Conservation (phyloP, 345 rosid genomes). For the Schrenkiella parvula region DNA sequence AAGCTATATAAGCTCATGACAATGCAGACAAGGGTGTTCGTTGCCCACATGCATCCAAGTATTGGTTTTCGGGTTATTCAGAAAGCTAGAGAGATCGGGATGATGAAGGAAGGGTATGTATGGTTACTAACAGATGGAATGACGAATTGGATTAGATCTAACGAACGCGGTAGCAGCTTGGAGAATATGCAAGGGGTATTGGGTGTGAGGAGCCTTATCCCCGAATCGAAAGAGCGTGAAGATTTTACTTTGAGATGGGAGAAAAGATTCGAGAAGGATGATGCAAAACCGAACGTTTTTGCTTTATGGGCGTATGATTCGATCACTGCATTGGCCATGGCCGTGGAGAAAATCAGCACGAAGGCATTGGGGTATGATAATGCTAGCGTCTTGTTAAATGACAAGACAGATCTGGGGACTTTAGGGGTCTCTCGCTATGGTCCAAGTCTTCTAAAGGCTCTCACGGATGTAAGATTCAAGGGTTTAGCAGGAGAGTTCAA, state of each 20-base stretch:
- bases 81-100: constrained; percentile 41
- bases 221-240: constrained; percentile 5
- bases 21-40: constrained; percentile 51
- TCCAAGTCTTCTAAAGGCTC: constrained; percentile 24
- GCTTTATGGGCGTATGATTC: constrained; percentile 43
- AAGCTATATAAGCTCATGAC: constrained; percentile 49
- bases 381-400: background rate
- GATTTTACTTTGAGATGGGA: constrained; percentile 29
- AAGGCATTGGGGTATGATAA: background rate
- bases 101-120: constrained; percentile 57
- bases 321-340: constrained; percentile 39
- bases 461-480: constrained; percentile 26
- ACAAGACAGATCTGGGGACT: constrained; percentile 1
- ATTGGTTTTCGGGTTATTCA: constrained; percentile 38
- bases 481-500: constrained; percentile 42
- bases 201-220: constrained; percentile 30
- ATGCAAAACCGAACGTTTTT: background rate
- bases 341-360: constrained; percentile 22
- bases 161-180: background rate
- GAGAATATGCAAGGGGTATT: constrained; percentile 27
- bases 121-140: constrained; percentile 44
- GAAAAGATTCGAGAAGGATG: background rate
- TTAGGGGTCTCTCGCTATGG: constrained; percentile 25
- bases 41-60: constrained; percentile 39
- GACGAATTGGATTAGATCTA: constrained; percentile 8